These are phyloP conservation scores for Tephrocybe sp. DNA, from an alignment of 768 basidiomycete genomes.

Conservation along the genomic window DNA sequence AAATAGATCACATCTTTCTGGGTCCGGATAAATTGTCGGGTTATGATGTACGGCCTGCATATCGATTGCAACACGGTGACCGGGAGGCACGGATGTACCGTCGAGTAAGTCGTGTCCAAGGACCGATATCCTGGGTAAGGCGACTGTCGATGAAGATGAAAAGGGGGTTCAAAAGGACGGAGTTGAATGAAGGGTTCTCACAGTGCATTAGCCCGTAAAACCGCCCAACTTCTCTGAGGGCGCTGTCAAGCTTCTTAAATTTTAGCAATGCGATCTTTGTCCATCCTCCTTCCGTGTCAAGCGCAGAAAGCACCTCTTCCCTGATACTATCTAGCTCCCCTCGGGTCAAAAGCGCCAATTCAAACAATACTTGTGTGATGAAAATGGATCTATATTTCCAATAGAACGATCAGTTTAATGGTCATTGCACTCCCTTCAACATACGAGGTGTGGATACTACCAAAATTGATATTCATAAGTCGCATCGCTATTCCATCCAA, in stretches of 20 bases:
- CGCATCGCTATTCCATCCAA: conserved; percentile 33
- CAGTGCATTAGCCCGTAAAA: conserved; percentile 35
- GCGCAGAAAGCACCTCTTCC: conserved; percentile 29
- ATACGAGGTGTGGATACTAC: conserved; percentile 39
- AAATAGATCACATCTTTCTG: conserved; percentile 34
- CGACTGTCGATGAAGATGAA: conserved; percentile 22
- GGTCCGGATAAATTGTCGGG: conserved; percentile 33
- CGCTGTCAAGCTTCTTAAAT: conserved; percentile 36
- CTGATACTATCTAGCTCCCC: conserved; percentile 31
- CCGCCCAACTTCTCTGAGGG: conserved; percentile 34
- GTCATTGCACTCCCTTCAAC: not conserved
- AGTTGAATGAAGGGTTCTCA: conserved; percentile 7
- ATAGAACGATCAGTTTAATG: not conserved
- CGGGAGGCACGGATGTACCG: conserved; percentile 31
- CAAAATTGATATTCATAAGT: conserved; percentile 39
- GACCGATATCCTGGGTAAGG: conserved; percentile 28
- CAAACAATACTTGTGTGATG: conserved; percentile 34
- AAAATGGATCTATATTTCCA: conserved; percentile 35
- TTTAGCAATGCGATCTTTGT: conserved; percentile 31
- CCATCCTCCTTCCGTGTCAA: conserved; percentile 37
- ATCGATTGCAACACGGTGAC: conserved; percentile 32
- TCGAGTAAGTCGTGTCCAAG: conserved; percentile 29
- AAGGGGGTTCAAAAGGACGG: not conserved
- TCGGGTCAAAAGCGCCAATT: conserved; percentile 29
- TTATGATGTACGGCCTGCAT: conserved; percentile 35